phyloP scores from a whole-genome alignment of 2,329 filamentous ascomycete genomes.

The Macrophomina phaseolina region DNA sequence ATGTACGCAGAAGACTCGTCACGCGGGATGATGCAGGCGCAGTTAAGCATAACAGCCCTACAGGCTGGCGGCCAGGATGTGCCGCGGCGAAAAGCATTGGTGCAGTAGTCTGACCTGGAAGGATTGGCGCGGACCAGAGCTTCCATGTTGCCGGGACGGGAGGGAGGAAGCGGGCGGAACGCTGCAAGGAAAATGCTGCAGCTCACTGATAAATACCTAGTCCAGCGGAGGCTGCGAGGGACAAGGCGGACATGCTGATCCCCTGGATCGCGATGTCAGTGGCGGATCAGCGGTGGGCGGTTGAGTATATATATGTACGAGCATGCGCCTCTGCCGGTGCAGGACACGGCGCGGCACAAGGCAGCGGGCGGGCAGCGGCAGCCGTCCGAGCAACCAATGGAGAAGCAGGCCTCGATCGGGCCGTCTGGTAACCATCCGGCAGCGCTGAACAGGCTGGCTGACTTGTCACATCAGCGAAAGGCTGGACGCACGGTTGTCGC shows the following conservation, averaged over 20 bases:
- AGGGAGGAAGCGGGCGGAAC: neutral
- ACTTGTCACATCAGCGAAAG: neutral
- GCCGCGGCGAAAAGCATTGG: too few relatives aligned
- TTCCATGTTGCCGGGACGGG: neutral
- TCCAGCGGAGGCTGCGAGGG: neutral
- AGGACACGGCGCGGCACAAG: too few relatives aligned
- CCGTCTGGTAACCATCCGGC: neutral
- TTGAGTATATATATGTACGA: neutral
- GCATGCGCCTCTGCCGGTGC: too few relatives aligned
- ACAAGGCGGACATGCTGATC: neutral
- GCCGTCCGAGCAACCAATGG: neutral
- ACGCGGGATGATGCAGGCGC: neutral
- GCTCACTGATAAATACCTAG: too few relatives aligned
- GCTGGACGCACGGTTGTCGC: neutral
- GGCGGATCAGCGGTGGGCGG: neutral
- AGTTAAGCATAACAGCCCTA: neutral
- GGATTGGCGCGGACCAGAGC: neutral
- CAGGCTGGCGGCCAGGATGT: neutral
- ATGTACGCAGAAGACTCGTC: neutral
- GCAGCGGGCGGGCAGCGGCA: too few relatives aligned
- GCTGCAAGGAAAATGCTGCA: neutral
- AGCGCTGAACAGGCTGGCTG: neutral
- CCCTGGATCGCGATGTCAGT: conserved; percentile 2
- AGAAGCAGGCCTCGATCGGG: neutral
- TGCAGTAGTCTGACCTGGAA: too few relatives aligned